Base-by-base conservation (phyloP, 306 rosid genomes). In the Sophora flavescens region DNA sequence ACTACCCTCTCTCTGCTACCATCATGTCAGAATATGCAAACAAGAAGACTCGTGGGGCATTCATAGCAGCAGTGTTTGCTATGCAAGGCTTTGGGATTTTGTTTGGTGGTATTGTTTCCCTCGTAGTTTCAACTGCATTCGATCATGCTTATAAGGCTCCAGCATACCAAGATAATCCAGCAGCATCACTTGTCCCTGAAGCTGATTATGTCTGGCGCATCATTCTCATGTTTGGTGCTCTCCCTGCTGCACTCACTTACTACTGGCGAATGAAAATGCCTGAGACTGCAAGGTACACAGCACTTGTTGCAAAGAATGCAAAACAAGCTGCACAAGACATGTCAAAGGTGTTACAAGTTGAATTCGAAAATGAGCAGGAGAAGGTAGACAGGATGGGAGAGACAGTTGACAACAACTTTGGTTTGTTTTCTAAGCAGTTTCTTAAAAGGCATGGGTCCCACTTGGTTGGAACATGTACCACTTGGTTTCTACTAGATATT, bases 201-300 rank as follows among this genome's bases (percentile, higher is more conserved):
- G 75, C 79, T 11, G 84, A 80, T 17, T 73, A 73, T 17, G 79
- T 80, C 9, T 80, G 83, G 83, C 72, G 84, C 12, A 80, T 80
- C 2, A 73, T 80, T 56, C 2, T 80, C 6, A 80, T 80, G 79
- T 80, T 80, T 26, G 84, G 79, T n/a, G 75, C 84, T 8, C 11
- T 80, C 2, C 84, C 84, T 9, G 84, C 84, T 10, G 75, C 35
- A 1, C 50, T 80, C 4, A 80, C 84, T 8, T 80, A 44, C 59
- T 80, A 80, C 38, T 80, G 83, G 83, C 74, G 83, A n/a, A 80
- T 80, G 84, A 67, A 74, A 41, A 80, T 80, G 84, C 84, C 84
- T 0, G 84, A 80, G 50, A 80, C 84, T 1, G 84, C 84, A 1
- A 61, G 84, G 9, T 81, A 81, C 67, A 81, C 84, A 3, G 84